Evolutionary conservation across 306 rosid genomes (phyloP).

Genomic region (Sechiopsis laciniata): DNA sequence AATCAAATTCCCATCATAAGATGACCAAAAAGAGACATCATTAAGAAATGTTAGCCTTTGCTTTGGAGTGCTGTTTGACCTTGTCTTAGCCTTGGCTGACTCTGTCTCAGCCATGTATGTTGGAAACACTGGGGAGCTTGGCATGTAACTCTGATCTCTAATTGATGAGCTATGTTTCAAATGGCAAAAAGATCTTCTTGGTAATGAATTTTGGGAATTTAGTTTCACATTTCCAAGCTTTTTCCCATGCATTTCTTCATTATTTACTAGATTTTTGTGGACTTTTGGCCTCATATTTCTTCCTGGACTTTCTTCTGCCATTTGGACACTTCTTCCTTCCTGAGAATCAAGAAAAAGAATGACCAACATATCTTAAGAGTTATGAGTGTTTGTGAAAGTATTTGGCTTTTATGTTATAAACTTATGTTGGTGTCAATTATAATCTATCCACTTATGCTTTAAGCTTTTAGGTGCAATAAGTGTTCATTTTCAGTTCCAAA

Average conservation of each 20-base stretch:
- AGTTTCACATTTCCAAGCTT: constrained; percentile 22
- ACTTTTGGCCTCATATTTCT: constrained; percentile 20
- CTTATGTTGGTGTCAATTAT: no score
- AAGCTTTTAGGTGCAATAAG: no score
- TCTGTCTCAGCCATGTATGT: constrained; percentile 50
- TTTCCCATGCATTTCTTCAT: constrained; percentile 26
- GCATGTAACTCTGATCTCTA: constrained; percentile 25
- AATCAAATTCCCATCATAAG: background rate
- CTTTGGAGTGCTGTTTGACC: constrained; percentile 64
- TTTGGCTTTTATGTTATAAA: background rate
- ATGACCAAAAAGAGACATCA: constrained; percentile 27
- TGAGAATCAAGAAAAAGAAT: constrained; percentile 20
- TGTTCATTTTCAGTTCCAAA: no score
- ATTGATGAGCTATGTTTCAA: constrained; percentile 33
- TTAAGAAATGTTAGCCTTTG: constrained; percentile 45
- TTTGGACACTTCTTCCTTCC: constrained; percentile 49
- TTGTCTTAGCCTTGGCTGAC: constrained; percentile 55
- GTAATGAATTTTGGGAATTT: constrained; percentile 32
- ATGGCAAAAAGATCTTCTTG: constrained; percentile 53
- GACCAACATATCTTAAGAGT: no score
- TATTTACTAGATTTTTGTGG: constrained; percentile 25
- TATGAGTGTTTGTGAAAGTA: background rate
- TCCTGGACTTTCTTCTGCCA: constrained; percentile 33
- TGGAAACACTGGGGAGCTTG: constrained; percentile 50
- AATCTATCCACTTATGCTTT: no score